Evolutionary conservation across 1,139 yeast genomes (phyloP).

Genomic region (Spathaspora jeffriesii): DNA sequence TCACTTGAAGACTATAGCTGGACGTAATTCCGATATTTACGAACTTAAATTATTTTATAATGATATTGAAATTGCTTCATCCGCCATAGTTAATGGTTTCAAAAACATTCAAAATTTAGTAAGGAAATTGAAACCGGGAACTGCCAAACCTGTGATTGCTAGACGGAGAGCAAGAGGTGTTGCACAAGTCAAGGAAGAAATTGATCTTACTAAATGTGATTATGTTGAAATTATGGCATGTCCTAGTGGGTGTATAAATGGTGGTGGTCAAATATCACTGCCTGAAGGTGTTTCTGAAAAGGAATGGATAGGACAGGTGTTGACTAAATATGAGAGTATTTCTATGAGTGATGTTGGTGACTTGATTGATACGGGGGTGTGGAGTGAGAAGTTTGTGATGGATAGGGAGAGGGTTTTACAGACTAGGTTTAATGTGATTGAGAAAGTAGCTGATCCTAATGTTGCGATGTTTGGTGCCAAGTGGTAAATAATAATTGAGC

Average conservation of each 20-base stretch:
- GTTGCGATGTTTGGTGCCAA: constrained; percentile 44
- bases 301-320: constrained; percentile 41
- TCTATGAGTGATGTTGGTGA: constrained; percentile 20
- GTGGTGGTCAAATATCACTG: constrained; percentile 83
- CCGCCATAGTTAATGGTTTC: constrained; percentile 88
- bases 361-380: too few species aligned
- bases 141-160: constrained; percentile 39
- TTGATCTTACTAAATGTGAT: constrained; percentile 71
- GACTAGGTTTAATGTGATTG: constrained; percentile 53
- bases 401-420: constrained; percentile 37
- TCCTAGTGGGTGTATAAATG: constrained; percentile 96
- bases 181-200: constrained; percentile 29
- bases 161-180: constrained; percentile 40
- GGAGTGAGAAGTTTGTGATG: constrained; percentile 40
- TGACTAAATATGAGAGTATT: constrained; percentile 29
- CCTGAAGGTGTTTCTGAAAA: constrained; percentile 27
- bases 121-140: constrained; percentile 63
- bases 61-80: constrained; percentile 50
- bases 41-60: constrained; percentile 58
- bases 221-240: constrained; percentile 98
- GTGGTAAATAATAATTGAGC: constrained; percentile 26
- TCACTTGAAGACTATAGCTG: constrained; percentile 38
- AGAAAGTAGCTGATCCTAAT: constrained; percentile 50
- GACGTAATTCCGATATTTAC: constrained; percentile 75
- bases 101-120: constrained; percentile 93